A percentile compares a stretch with the other conserved stretches of the same genome.
Evolutionary conservation across 306 rosid species (phyloP).

Genomic region (Fragaria vesca): DNA sequence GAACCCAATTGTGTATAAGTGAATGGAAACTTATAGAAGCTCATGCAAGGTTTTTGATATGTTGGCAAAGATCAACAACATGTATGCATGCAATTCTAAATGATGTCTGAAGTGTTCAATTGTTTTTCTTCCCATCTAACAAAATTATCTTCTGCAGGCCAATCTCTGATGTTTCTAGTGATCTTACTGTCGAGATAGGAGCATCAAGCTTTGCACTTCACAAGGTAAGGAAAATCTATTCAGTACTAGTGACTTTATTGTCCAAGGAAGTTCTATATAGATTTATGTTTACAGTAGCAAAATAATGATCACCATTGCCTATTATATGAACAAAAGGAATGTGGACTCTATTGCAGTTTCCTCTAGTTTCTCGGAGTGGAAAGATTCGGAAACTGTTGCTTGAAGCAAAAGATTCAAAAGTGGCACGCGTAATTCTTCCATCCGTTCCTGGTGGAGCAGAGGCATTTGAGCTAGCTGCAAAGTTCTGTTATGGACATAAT

Average conservation of each 20-base stretch:
- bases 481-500: conserved; percentile 79
- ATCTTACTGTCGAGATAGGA: conserved; percentile 84
- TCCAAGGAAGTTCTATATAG: not conserved
- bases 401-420: conserved; percentile 86
- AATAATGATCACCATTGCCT: not conserved
- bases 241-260: conserved; percentile 6
- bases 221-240: conserved; percentile 54
- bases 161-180: conserved; percentile 93
- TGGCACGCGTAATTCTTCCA: conserved; percentile 51
- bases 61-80: conserved; percentile 31
- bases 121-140: conserved; percentile 35
- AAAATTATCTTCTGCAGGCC: conserved; percentile 66
- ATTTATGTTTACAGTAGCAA: conserved; percentile 1
- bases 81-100: conserved; percentile 34
- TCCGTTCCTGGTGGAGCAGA: conserved; percentile 80
- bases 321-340: not conserved
- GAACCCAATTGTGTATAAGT: conserved; percentile 16
- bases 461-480: conserved; percentile 91
- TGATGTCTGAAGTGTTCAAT: conserved; percentile 1
- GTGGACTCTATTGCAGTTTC: conserved; percentile 58
- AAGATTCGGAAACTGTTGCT: conserved; percentile 67
- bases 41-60: conserved; percentile 31
- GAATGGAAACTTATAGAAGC: conserved; percentile 28
- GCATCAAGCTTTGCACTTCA: conserved; percentile 86
- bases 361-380: conserved; percentile 91